Conservation (phyloP, 2,329 filamentous ascomycete genomes). For the Alternaria panax region DNA sequence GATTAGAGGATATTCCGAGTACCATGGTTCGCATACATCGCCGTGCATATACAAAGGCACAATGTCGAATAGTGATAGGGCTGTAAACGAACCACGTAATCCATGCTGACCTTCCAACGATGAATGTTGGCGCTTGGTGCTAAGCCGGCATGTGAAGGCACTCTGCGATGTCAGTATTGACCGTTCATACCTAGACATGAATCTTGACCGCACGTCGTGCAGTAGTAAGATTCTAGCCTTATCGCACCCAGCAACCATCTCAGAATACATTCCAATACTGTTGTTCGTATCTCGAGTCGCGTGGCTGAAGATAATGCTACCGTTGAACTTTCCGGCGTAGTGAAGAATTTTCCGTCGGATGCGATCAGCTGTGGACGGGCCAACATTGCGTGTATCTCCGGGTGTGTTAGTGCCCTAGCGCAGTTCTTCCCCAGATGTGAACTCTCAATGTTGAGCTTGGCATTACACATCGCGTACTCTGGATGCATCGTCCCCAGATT, state of each 20-base stretch:
- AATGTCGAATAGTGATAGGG: background rate
- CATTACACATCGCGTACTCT: conserved; percentile 17
- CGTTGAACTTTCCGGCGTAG: background rate
- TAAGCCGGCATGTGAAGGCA: background rate
- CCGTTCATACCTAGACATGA: background rate
- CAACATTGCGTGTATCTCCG: conserved; percentile 1
- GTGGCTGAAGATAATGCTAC: background rate
- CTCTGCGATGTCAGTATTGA: background rate
- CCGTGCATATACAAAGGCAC: background rate
- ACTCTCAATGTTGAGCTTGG: conserved; percentile 7
- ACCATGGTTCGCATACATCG: background rate
- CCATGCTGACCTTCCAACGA: background rate
- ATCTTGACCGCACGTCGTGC: background rate
- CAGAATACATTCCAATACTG: background rate
- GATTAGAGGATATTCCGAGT: no score
- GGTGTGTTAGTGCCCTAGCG: background rate
- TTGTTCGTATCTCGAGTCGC: background rate
- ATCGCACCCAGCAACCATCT: background rate
- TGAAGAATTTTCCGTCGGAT: conserved; percentile 14
- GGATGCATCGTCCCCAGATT: conserved; percentile 5
- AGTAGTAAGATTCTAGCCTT: background rate
- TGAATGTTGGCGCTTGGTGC: background rate
- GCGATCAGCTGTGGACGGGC: background rate
- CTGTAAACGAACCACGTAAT: background rate
- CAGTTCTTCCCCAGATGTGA: background rate